Evolutionary conservation across 2,329 filamentous ascomycete genomes (phyloP).

Genomic region (Emergomyces africanus): DNA sequence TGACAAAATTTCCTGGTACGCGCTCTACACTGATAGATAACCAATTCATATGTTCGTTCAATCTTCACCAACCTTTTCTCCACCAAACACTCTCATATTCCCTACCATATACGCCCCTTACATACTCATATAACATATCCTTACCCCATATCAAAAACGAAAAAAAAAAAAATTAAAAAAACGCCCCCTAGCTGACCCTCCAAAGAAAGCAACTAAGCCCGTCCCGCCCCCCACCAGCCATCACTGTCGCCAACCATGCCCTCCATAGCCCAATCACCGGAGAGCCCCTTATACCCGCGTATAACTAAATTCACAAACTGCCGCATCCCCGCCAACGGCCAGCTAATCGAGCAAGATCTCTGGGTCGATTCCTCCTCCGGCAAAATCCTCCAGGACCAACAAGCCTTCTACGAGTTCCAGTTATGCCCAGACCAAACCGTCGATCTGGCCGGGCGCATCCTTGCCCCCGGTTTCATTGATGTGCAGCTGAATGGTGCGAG

Average conservation of each 20-base stretch:
- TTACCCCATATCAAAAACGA: too few species aligned
- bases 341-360: slow-evolving; percentile 63
- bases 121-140: too few species aligned
- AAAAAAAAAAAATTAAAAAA: too few species aligned
- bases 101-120: too few species aligned
- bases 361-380: slow-evolving; percentile 76
- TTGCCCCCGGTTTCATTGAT: slow-evolving; percentile 80
- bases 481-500: slow-evolving; percentile 86
- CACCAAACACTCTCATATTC: too few species aligned
- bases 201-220: not conserved
- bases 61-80: too few species aligned
- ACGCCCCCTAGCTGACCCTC: not conserved
- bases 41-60: too few species aligned
- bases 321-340: slow-evolving; percentile 55
- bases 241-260: slow-evolving; percentile 18
- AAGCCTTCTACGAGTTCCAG: slow-evolving; percentile 39
- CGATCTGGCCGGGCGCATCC: slow-evolving; percentile 68
- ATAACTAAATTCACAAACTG: slow-evolving; percentile 89
- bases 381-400: slow-evolving; percentile 62
- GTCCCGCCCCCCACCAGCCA: slow-evolving; percentile 16
- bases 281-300: slow-evolving; percentile 20
- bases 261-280: slow-evolving; percentile 21
- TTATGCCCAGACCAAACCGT: slow-evolving; percentile 56
- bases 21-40: too few species aligned
- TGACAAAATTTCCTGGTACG: too few species aligned